Base-by-base conservation (phyloP, 2,329 filamentous ascomycete genomes). In the Colletotrichum tamarilloi region DNA sequence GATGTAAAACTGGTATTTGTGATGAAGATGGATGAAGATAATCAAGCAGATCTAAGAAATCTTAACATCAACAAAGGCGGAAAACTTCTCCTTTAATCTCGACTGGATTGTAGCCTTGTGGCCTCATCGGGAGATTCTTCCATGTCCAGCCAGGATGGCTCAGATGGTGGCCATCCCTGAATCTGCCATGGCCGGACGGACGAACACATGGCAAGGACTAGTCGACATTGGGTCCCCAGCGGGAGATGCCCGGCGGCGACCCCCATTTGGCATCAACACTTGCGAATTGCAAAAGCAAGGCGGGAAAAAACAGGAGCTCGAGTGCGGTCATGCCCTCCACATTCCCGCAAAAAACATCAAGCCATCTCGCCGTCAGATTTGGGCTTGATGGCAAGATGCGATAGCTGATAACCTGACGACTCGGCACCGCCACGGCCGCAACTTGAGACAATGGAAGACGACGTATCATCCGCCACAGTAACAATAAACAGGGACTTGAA, bases 121-220 rank as follows among this genome's bases (percentile, higher is more conserved):
- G 76, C 76, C 76, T 77, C 68, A 76, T 68, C 75, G 60, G 75
- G 63, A 70, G 57, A 74, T 67, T 60, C 62, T 28, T 68, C 52
- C 49, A 74, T 56, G 67, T 11, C 59, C 49, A 74, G 62, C 63
- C 42, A 74, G 62, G 67, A 67, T 73, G 75, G 67, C 67, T 71
- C 62, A 66, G 60, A 73, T 73, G 55, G 26, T 56, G 42, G 19
- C 58, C 26, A 73, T 62, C 66, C 70, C 70, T 73, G 70, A 57
- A 70, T 73, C 30, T 46, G 59, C 32, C 60, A 57, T 42, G 49
- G 66, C 70, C 59, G 52, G 58, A 24, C 28, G 32, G 38, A 62
- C 65, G 52, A 73, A 62, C 62, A 73, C 59, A 67, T 66, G 73
- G 66, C 58, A 62, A 73, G 62, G 70, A 24, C 67, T 70, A 64